Conservation (phyloP, 306 rosid species). For the Fagus sylvatica region DNA sequence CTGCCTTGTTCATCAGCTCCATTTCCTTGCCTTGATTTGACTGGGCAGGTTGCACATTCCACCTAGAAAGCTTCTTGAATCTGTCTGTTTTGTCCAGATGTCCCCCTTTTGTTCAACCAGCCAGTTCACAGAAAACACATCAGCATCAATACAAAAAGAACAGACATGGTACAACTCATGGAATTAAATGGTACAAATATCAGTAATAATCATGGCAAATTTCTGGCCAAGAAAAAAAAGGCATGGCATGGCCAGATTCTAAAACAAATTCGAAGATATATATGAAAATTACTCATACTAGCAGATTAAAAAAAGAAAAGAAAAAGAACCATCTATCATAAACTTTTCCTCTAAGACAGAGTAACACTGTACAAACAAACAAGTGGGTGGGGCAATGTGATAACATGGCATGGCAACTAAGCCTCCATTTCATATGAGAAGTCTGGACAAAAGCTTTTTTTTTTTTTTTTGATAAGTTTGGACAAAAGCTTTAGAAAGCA, state of each 20-base stretch:
- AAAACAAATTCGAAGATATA: neutral
- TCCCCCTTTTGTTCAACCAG: slow-evolving; percentile 45
- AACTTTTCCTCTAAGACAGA: no score
- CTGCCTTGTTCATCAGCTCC: slow-evolving; percentile 23
- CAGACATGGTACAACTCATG: neutral
- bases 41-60: slow-evolving; percentile 59
- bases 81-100: slow-evolving; percentile 47
- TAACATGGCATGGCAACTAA: neutral
- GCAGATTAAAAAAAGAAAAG: no score
- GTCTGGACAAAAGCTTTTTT: neutral
- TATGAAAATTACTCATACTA: neutral
- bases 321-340: no score
- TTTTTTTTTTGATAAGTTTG: no score
- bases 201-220: slow-evolving; percentile 1
- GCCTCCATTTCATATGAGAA: neutral
- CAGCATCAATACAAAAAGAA: slow-evolving; percentile 22
- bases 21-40: slow-evolving; percentile 34
- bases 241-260: neutral
- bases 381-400: no score
- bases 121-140: slow-evolving; percentile 13
- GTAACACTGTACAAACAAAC: no score
- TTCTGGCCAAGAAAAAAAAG: slow-evolving; percentile 7
- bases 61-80: slow-evolving; percentile 72
- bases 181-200: neutral
- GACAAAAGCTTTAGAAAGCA: neutral